A percentile compares a stretch with the other conserved stretches of the same genome.
Evolutionary conservation across 2,329 filamentous ascomycete species (phyloP).

Genomic region (Aureobasidium vineae): DNA sequence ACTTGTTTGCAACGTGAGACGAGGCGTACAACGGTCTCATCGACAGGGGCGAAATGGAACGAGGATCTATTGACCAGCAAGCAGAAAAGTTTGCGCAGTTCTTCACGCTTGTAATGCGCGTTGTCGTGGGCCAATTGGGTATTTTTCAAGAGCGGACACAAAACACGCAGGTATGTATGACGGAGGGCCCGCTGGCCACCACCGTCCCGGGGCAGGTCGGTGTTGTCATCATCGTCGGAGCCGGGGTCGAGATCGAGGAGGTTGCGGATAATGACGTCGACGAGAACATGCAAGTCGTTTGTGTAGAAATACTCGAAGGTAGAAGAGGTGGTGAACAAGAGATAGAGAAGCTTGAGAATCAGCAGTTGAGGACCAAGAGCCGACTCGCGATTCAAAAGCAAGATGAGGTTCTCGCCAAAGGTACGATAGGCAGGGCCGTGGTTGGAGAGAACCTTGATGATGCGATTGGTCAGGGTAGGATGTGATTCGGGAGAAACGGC

Average conservation of each 20-base stretch:
- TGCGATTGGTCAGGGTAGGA: constrained; percentile 73
- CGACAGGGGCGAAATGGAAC: constrained; percentile 74
- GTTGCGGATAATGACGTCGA: constrained; percentile 96
- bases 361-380: constrained; percentile 92
- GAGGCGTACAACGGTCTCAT: constrained; percentile 75
- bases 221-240: constrained; percentile 44
- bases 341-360: constrained; percentile 93
- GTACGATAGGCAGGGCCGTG: constrained; percentile 82
- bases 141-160: constrained; percentile 86
- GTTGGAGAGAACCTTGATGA: constrained; percentile 84
- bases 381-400: constrained; percentile 88
- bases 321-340: constrained; percentile 85
- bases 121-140: constrained; percentile 78
- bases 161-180: constrained; percentile 90
- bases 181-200: constrained; percentile 57
- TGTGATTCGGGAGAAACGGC: constrained; percentile 41
- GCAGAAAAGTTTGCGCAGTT: constrained; percentile 72
- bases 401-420: constrained; percentile 95
- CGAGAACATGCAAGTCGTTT: constrained; percentile 88
- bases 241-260: constrained; percentile 93
- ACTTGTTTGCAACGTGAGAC: constrained; percentile 64
- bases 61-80: constrained; percentile 55
- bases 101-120: constrained; percentile 87
- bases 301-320: constrained; percentile 99
- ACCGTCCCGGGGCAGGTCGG: constrained; percentile 29